Percentiles rank a stretch among this genome's conserved stretches.
Evolutionary conservation across 1,284 basidiomycete species (phyloP).

Genomic region (Lignosus rhinocerotis): DNA sequence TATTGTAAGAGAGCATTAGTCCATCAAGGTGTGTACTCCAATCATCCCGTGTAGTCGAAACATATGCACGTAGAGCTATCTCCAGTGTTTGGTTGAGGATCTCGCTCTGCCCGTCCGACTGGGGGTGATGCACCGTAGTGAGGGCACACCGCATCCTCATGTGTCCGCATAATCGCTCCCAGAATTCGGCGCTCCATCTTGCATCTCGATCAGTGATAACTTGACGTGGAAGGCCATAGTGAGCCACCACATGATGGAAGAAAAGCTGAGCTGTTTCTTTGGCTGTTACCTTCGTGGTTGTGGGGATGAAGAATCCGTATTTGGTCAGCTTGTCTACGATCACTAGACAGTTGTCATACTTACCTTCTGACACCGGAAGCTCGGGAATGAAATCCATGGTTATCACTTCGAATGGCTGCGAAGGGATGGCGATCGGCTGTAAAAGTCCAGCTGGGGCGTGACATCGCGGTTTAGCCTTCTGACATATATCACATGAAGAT

Average conservation of each 20-base stretch:
- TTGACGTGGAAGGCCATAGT: slow-evolving; percentile 18
- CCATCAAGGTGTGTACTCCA: slow-evolving; percentile 6
- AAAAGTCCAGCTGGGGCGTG: slow-evolving; percentile 33
- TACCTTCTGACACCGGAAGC: slow-evolving; percentile 31
- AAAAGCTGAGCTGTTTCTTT: slow-evolving; percentile 25
- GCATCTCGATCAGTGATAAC: slow-evolving; percentile 21
- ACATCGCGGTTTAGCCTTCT: slow-evolving; percentile 32
- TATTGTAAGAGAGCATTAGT: slow-evolving; percentile 15
- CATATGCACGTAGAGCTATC: slow-evolving; percentile 15
- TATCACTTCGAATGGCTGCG: slow-evolving; percentile 40
- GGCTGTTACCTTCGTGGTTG: slow-evolving; percentile 22
- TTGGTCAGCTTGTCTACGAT: slow-evolving; percentile 37
- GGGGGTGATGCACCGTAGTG: slow-evolving; percentile 23
- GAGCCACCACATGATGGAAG: slow-evolving; percentile 22
- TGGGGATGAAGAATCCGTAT: slow-evolving; percentile 39
- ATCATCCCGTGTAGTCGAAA: neutral
- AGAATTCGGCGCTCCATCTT: slow-evolving; percentile 16
- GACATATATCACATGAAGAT: slow-evolving; percentile 36
- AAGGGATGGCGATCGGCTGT: slow-evolving; percentile 39
- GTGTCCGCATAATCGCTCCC: slow-evolving; percentile 11
- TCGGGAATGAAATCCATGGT: slow-evolving; percentile 48
- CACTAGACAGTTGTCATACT: slow-evolving; percentile 34
- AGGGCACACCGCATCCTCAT: slow-evolving; percentile 11
- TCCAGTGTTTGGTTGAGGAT: slow-evolving; percentile 22
- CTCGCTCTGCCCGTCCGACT: slow-evolving; percentile 26